phyloP scores from a whole-genome alignment of 2,329 filamentous ascomycete species.

The Arthrobotrys sinensis region DNA sequence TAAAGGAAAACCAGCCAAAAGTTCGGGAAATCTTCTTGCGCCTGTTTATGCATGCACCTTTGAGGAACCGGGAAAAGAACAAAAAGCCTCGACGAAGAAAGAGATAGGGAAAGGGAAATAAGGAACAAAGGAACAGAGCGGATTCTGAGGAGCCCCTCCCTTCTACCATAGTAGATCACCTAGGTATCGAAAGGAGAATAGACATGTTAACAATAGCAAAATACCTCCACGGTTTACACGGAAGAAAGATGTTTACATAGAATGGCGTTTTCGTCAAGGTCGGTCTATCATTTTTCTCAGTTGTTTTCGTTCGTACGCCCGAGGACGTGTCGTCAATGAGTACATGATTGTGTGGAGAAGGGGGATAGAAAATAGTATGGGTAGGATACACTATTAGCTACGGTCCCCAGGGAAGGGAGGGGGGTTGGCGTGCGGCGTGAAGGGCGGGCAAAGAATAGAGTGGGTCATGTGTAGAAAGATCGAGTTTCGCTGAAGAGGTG shows the following conservation, averaged over 20 bases:
- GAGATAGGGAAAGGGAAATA: conserved; percentile 1
- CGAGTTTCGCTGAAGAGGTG: neutral
- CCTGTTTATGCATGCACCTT: conserved; percentile 62
- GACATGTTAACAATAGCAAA: conserved; percentile 18
- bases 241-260: conserved; percentile 48
- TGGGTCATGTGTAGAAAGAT: neutral
- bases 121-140: neutral
- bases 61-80: conserved; percentile 35
- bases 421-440: neutral
- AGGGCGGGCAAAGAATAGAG: neutral
- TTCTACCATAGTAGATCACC: neutral
- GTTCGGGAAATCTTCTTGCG: conserved; percentile 58
- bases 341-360: conserved; percentile 39
- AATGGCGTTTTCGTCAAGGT: conserved; percentile 27
- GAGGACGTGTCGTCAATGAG: conserved; percentile 35
- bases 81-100: conserved; percentile 26
- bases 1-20: conserved; percentile 48
- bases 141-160: neutral
- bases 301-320: conserved; percentile 31
- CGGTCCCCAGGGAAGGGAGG: neutral
- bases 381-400: conserved; percentile 41
- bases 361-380: conserved; percentile 35
- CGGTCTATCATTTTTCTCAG: conserved; percentile 56
- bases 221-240: conserved; percentile 44
- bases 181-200: conserved; percentile 12